phyloP scores from a whole-genome alignment of 169 alveolate species.

The Babesia ovis region DNA sequence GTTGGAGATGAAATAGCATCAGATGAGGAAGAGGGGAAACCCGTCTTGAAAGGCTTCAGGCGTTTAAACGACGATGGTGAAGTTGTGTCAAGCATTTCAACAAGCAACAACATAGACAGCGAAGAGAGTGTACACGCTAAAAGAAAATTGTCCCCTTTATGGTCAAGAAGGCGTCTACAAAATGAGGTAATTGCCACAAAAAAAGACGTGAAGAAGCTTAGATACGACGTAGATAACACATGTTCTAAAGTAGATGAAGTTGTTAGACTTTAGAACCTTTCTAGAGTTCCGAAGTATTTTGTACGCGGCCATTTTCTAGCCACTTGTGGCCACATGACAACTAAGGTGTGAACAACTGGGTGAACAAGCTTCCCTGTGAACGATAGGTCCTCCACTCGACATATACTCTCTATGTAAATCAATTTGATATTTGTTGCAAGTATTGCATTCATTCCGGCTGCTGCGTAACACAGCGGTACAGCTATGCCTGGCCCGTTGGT shows the following conservation, averaged over 20 bases:
- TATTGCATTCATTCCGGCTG: constrained; percentile 21
- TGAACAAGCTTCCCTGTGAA: constrained; percentile 27
- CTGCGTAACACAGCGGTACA: constrained; percentile 47
- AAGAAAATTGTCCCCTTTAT: background rate
- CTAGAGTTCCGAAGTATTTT: constrained; percentile 9
- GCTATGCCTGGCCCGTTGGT: constrained; percentile 66
- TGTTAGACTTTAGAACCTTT: constrained; percentile 18
- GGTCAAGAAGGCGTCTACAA: constrained; percentile 14
- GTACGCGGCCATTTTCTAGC: constrained; percentile 24
- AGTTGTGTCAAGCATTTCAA: background rate
- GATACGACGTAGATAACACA: background rate
- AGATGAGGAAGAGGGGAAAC: background rate
- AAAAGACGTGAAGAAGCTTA: constrained; percentile 10
- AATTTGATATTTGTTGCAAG: constrained; percentile 32
- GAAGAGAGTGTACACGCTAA: background rate
- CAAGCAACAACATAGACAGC: background rate
- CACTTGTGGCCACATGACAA: constrained; percentile 60
- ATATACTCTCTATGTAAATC: constrained; percentile 45
- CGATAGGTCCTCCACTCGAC: constrained; percentile 50
- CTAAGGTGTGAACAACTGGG: constrained; percentile 25
- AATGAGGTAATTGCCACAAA: constrained; percentile 9
- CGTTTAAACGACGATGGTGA: constrained; percentile 8
- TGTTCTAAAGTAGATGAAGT: constrained; percentile 1
- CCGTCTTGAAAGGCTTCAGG: background rate
- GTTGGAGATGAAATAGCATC: constrained; percentile 18